phyloP scores from a whole-genome alignment of 352 stramenopile genomes.

The Globisporangium nodosum region DNA sequence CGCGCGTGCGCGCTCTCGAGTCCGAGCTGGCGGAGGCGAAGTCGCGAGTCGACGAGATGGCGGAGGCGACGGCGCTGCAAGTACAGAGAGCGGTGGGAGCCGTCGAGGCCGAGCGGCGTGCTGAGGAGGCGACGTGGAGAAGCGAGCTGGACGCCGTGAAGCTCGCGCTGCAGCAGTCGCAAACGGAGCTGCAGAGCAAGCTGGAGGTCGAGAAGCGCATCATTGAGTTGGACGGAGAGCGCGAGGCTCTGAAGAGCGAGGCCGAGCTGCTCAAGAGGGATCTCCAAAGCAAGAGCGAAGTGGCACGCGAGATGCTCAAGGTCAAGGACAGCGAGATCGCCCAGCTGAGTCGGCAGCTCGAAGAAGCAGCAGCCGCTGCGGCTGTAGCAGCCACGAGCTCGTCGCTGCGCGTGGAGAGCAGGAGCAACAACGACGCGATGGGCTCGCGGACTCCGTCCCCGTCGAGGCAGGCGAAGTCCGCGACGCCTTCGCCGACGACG shows the following conservation, averaged over 20 bases:
- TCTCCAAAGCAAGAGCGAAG: constrained; percentile 28
- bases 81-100: constrained; percentile 18
- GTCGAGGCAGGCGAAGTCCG: constrained; percentile 31
- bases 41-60: constrained; percentile 20
- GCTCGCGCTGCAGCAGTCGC: constrained; percentile 25
- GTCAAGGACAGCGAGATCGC: constrained; percentile 49
- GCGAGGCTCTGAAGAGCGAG: constrained; percentile 26
- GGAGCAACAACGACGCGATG: constrained; percentile 10
- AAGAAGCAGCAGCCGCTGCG: constrained; percentile 28
- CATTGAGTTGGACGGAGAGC: constrained; percentile 3
- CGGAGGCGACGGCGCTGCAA: constrained; percentile 12
- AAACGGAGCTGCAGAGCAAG: constrained; percentile 21
- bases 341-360: constrained; percentile 40
- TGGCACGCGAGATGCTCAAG: constrained; percentile 33
- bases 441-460: constrained; percentile 16
- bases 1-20: constrained; percentile 30
- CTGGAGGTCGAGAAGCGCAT: neutral
- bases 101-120: constrained; percentile 25
- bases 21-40: constrained; percentile 23
- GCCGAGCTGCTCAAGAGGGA: constrained; percentile 31
- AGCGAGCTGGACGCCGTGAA: constrained; percentile 28
- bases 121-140: constrained; percentile 16
- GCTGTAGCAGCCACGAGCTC: neutral
- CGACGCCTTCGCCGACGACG: constrained; percentile 30
- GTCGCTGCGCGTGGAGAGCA: constrained; percentile 13